A percentile compares a stretch with the other conserved stretches of the same genome.
Conservation (phyloP, 75 land plant species). For the Selaginella tamariscina region DNA sequence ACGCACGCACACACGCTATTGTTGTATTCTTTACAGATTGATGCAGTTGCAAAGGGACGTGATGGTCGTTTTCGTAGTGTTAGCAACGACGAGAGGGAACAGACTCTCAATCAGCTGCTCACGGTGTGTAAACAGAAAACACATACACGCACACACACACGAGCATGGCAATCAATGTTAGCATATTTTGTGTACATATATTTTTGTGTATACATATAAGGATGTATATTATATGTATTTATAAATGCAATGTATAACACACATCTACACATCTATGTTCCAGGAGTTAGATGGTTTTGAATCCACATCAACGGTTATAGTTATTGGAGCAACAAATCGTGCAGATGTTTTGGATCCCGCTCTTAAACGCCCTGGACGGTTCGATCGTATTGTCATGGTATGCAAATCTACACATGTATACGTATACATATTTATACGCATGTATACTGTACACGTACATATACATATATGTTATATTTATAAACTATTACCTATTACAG, state of each 20-base stretch:
- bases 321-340: constrained; percentile 95
- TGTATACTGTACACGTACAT: background rate
- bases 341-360: constrained; percentile 97
- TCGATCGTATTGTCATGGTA: constrained; percentile 95
- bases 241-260: too few relatives aligned
- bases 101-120: constrained; percentile 87
- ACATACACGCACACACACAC: too few relatives aligned
- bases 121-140: constrained; percentile 76
- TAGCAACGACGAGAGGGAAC: constrained; percentile 97
- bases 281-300: constrained; percentile 99
- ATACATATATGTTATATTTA: too few relatives aligned
- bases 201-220: too few relatives aligned
- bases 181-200: background rate
- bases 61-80: constrained; percentile 91
- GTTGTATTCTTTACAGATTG: constrained; percentile 49
- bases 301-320: constrained; percentile 87
- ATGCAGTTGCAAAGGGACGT: constrained; percentile 98
- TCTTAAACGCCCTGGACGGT: constrained; percentile 94
- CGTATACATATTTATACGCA: background rate
- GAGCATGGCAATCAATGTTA: too few relatives aligned
- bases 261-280: background rate
- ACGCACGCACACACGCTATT: background rate
- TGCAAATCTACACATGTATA: background rate
- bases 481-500: background rate
- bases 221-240: too few relatives aligned